Conservation (phyloP, 169 alveolate genomes). For the Eimeria praecox region DNA sequence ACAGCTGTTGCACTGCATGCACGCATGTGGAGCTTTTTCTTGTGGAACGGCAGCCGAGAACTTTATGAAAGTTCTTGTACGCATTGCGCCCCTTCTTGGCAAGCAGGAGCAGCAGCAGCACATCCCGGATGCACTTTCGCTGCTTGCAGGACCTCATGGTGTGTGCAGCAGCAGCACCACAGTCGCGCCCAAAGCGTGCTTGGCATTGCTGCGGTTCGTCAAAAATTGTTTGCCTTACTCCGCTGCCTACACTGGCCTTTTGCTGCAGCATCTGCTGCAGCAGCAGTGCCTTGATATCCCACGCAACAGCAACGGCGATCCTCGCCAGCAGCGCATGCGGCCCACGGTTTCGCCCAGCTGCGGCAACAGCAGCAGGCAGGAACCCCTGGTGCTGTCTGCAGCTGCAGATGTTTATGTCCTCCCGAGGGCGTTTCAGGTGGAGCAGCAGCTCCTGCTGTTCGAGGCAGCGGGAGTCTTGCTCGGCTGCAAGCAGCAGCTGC, state of each 20-base stretch:
- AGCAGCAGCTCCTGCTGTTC: slow-evolving; percentile 60
- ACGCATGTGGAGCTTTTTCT: neutral
- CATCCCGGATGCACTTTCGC: slow-evolving; percentile 72
- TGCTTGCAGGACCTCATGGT: slow-evolving; percentile 65
- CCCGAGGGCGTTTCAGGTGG: slow-evolving; percentile 70
- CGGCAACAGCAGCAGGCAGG: slow-evolving; percentile 70
- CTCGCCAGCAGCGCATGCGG: slow-evolving; percentile 58
- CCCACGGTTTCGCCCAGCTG: slow-evolving; percentile 50
- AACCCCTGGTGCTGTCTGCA: slow-evolving; percentile 56
- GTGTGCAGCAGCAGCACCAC: slow-evolving; percentile 71
- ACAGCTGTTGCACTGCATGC: slow-evolving; percentile 65
- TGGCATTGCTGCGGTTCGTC: slow-evolving; percentile 72
- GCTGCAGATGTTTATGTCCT: slow-evolving; percentile 64
- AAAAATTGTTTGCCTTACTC: slow-evolving; percentile 45
- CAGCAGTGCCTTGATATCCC: slow-evolving; percentile 74
- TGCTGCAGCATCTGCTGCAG: slow-evolving; percentile 72
- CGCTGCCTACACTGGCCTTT: slow-evolving; percentile 62
- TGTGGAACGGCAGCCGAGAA: slow-evolving; percentile 60
- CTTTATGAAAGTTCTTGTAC: slow-evolving; percentile 58
- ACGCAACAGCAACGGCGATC: slow-evolving; percentile 19
- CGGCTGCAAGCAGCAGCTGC: slow-evolving; percentile 62
- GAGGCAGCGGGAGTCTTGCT: slow-evolving; percentile 64
- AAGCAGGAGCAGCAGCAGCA: slow-evolving; percentile 62
- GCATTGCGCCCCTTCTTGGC: slow-evolving; percentile 34
- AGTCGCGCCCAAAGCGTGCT: slow-evolving; percentile 59